Percentiles rank a stretch among this genome's conserved stretches.
These are phyloP conservation scores for Breviolum minutum DNA, from an alignment of 73 alveolate genomes.

Conservation along the genomic window DNA sequence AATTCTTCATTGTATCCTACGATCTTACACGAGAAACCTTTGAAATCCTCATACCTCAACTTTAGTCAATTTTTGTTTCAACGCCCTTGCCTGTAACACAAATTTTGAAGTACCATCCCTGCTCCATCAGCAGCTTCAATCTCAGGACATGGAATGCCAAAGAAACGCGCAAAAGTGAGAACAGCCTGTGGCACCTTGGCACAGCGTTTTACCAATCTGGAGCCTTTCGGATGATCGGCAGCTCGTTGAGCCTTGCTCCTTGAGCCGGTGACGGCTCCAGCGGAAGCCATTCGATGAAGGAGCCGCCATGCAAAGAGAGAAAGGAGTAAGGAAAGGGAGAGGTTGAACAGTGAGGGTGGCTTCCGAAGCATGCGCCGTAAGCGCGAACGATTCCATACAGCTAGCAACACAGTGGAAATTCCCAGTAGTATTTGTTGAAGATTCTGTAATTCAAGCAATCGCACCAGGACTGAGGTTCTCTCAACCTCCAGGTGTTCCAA, in stretches of 20 bases:
- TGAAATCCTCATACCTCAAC: no score
- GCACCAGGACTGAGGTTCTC: background rate
- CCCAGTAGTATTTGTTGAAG: background rate
- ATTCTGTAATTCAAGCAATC: background rate
- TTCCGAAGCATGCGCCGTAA: background rate
- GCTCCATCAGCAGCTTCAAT: background rate
- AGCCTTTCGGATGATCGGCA: background rate
- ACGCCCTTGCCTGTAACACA: constrained; percentile 20
- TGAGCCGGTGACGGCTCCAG: background rate
- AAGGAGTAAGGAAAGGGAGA: background rate
- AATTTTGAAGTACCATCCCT: background rate
- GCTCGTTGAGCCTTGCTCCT: no score
- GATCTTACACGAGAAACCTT: no score
- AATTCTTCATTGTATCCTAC: no score
- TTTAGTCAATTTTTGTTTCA: no score
- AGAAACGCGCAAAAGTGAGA: background rate
- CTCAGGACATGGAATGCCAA: background rate
- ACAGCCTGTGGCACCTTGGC: constrained; percentile 39
- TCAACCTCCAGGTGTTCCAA: background rate
- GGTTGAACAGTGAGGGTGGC: background rate
- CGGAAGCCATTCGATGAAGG: background rate
- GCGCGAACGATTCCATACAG: background rate
- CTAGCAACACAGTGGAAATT: background rate
- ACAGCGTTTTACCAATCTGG: constrained; percentile 44
- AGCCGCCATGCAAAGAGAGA: constrained; percentile 8